Evolutionary conservation across 805 yeast genomes (phyloP).

Genomic region (Yarrowia divulgata): DNA sequence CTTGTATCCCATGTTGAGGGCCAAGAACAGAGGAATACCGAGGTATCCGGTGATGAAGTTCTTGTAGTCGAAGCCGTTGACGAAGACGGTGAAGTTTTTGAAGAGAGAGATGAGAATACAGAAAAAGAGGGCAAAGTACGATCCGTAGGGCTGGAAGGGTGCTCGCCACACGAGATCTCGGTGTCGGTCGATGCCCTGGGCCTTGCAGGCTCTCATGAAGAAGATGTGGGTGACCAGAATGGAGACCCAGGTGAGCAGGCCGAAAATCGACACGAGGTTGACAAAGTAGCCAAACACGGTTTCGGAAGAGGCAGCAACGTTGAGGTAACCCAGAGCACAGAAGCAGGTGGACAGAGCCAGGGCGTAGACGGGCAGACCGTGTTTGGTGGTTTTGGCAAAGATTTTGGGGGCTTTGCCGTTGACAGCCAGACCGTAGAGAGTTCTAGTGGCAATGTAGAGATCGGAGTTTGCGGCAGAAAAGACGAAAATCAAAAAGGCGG

Average conservation of each 20-base stretch:
- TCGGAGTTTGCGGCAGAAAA: slow-evolving; percentile 84
- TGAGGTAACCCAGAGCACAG: slow-evolving; percentile 74
- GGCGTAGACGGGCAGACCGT: slow-evolving; percentile 75
- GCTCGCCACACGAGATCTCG: slow-evolving; percentile 64
- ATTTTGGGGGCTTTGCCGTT: slow-evolving; percentile 77
- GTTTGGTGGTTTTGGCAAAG: slow-evolving; percentile 67
- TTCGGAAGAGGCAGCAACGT: slow-evolving; percentile 62
- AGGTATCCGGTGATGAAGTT: slow-evolving; percentile 80
- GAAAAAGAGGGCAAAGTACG: slow-evolving; percentile 62
- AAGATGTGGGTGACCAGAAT: slow-evolving; percentile 70
- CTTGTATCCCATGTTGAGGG: slow-evolving; percentile 66
- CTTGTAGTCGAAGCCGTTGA: slow-evolving; percentile 65
- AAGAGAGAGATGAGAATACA: slow-evolving; percentile 65
- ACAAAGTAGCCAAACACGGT: slow-evolving; percentile 67
- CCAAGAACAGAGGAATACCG: slow-evolving; percentile 69
- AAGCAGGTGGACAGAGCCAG: slow-evolving; percentile 60
- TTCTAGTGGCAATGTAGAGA: slow-evolving; percentile 78
- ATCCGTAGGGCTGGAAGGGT: slow-evolving; percentile 73
- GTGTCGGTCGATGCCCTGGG: slow-evolving; percentile 68
- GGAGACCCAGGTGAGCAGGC: slow-evolving; percentile 75
- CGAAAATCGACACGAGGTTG: slow-evolving; percentile 76
- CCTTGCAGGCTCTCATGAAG: slow-evolving; percentile 69
- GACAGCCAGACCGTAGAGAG: slow-evolving; percentile 71
- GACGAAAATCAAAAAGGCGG: slow-evolving; percentile 76
- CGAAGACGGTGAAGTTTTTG: slow-evolving; percentile 76